Base-by-base conservation (phyloP, 2,329 filamentous ascomycete genomes). In the Ophiostoma australiae region DNA sequence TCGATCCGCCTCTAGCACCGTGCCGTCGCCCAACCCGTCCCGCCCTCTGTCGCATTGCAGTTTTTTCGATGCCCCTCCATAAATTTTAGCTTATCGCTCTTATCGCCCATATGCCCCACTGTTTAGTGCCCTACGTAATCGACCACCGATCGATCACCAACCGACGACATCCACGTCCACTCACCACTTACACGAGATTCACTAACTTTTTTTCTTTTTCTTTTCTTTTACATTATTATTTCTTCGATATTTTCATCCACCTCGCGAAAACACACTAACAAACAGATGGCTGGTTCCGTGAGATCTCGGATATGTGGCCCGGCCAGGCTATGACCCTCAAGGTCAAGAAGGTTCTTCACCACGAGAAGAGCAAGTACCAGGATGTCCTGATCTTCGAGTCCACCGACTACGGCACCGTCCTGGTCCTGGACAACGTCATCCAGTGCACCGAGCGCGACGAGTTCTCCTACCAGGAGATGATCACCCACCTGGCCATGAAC, bases 391-490 rank as follows among this genome's bases (percentile, higher is more conserved):
- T 98, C 85, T 99, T 99, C 85, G 91, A 99, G 87, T 97, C 93
- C 77, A 97, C 91, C 85, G 89, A 98, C 87, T 91, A 98, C 82
- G 95, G 95, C 82, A 97, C 89, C 79, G 94, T 98, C 73, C 87
- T 99, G 72, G 94, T 99, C 74, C 89, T 99, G 76, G 95, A 99
- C 87, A 98, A 98, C 81, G 95, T 97, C 80, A 97, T 99, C 82
- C 95, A 99, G 84, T 93, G 90, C 88, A 98, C 95, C 76, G 95
- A 99, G 89, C 90, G 94, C 76, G 93, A 99, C 80, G 95, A 99
- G 86, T 99, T 98, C 87, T 93, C 94, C 77, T 97, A 97, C 89
- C 95, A 99, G 87, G 95, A 99, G 88, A 99, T 99, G 95, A 99
- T 99, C 83, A 94, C 94, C 77, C 93, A 99, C 84, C 87, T 99